phyloP scores from a whole-genome alignment of 148 eudicot species.

The Rhododendron henanense region DNA sequence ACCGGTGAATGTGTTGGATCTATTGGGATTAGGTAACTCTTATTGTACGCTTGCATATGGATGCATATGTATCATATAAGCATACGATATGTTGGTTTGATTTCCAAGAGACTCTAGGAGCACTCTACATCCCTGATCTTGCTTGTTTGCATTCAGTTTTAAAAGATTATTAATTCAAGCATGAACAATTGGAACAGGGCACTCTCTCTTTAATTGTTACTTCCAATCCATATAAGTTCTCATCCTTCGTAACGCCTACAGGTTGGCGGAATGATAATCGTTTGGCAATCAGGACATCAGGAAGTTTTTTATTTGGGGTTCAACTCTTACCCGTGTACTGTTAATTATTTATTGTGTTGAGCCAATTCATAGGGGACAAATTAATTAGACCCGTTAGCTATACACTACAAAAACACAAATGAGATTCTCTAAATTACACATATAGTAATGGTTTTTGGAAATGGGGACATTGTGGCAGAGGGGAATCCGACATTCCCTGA shows the following conservation, averaged over 20 bases:
- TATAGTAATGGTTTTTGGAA: not conserved
- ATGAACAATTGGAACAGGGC: not conserved
- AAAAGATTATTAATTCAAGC: not conserved
- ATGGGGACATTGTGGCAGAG: not conserved
- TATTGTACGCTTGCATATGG: not conserved
- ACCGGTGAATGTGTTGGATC: not conserved
- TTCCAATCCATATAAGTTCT: not conserved
- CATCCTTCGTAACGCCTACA: not conserved
- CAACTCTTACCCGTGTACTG: not conserved
- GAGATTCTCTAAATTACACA: not conserved
- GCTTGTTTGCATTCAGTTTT: not conserved
- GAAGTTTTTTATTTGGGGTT: not conserved
- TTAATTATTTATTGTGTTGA: not conserved
- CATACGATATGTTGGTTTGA: not conserved
- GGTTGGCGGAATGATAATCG: not conserved
- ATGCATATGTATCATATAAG: not conserved
- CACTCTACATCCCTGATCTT: not conserved
- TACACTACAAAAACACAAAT: not conserved
- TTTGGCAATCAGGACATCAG: not conserved
- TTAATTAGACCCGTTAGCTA: not conserved
- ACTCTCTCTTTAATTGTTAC: not conserved
- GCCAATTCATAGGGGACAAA: not conserved
- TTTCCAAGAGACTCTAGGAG: not conserved
- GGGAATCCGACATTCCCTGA: slow-evolving; percentile 62
- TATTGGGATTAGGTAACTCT: not conserved